Base-by-base conservation (phyloP, 495 filamentous ascomycete species). In the Cenococcum geophilum region DNA sequence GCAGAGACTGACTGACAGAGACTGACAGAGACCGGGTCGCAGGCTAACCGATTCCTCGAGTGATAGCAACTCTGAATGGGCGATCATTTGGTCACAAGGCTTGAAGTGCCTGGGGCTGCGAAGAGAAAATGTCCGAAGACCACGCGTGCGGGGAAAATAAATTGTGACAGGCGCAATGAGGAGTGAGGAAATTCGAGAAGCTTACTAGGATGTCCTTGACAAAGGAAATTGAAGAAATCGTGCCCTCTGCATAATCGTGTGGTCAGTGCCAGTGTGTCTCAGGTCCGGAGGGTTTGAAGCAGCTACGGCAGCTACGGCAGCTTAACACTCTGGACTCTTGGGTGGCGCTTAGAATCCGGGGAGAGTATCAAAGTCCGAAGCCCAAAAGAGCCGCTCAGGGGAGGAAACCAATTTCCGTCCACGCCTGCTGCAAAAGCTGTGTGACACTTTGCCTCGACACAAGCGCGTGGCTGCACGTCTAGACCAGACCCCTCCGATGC, bases 201-300 rank as follows among this genome's bases (percentile, higher is more conserved):
- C 84, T 79, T 78, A 87, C 84, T 73, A 87, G 74, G 60, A 82
- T 79, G 65, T 86, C 82, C 73, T 87, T 86, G 73, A 88, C 85
- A 71, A 88, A 88, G 67, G 81, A 83, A 66, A 88, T 86, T 67
- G 82, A 82, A 67, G 83, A 86, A 56, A 88, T 80, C 23, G 85
- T 88, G 62, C 85, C 85, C 76, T 88, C 85, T 87, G 56, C 34
- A 54, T 55, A 25, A 45, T 35, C 59, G 21, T 34, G 47, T 55
- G 35, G 65, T 70, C 56, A 70, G 64, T 61, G 12, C 53, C 55
- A 16, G 42, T 43, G 21, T 40, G 21, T 22, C 40, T 35, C 21
- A 57, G 14, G 35, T 59, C 32, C 59, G 40, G 25, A 48, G 1
- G 25, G 21, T 18, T 23, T 25, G 20, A 23, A 23, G 21, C 49